phyloP scores from a whole-genome alignment of 345 rosid species.

The Carallia brachiata region DNA sequence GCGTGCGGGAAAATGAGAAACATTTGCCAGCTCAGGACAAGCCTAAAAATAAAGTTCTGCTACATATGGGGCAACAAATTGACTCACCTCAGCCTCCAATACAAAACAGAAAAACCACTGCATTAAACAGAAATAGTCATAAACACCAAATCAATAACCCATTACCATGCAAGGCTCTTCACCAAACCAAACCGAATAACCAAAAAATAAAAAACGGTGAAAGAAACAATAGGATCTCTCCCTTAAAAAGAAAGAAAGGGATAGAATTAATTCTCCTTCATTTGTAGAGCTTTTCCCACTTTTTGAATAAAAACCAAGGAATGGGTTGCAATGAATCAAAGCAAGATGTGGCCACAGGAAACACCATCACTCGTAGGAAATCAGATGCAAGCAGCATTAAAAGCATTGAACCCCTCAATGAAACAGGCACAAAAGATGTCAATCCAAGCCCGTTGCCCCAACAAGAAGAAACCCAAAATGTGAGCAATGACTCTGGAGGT shows the following conservation, averaged over 20 bases:
- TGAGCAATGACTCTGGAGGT: background rate
- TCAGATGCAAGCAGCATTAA: constrained; percentile 17
- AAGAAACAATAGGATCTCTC: background rate
- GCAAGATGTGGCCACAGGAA: constrained; percentile 57
- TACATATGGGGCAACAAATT: background rate
- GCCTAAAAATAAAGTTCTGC: constrained; percentile 7
- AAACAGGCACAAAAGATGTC: background rate
- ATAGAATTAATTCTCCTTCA: background rate
- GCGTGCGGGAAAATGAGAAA: too few species aligned
- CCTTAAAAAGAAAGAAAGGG: background rate
- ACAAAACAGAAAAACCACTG: constrained; percentile 15
- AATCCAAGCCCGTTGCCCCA: background rate
- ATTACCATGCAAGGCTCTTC: background rate
- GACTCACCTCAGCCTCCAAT: constrained; percentile 6
- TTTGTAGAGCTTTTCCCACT: background rate
- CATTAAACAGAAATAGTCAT: background rate
- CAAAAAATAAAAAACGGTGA: background rate
- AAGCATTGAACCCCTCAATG: constrained; percentile 13
- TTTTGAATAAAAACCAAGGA: background rate
- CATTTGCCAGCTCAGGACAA: background rate
- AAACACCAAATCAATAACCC: background rate
- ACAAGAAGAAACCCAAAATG: background rate
- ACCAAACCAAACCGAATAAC: background rate
- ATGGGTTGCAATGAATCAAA: constrained; percentile 94
- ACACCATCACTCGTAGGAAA: constrained; percentile 53